Evolutionary conservation across 2,329 filamentous ascomycete species (phyloP).

Genomic region (Cladorrhinum sp.): DNA sequence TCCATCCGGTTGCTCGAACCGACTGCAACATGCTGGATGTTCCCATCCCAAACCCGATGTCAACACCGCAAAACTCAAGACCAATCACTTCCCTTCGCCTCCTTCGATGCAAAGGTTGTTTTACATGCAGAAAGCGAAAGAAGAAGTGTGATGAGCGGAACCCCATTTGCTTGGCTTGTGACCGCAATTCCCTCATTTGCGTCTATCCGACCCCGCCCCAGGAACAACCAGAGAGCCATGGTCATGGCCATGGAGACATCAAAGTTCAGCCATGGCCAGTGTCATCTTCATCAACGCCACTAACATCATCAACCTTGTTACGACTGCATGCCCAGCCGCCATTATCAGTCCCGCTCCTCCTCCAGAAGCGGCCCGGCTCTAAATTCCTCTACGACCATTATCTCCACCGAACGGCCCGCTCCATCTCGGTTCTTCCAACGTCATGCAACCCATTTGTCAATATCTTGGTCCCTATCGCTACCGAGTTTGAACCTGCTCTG

Average conservation of each 20-base stretch:
- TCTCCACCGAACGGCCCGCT: background rate
- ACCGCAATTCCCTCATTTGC: constrained; percentile 1
- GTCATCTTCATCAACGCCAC: background rate
- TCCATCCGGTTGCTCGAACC: too few relatives aligned
- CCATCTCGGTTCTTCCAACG: background rate
- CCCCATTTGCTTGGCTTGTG: background rate
- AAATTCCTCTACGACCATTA: background rate
- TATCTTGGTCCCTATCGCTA: background rate
- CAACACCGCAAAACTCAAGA: background rate
- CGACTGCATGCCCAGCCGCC: background rate
- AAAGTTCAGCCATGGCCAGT: background rate
- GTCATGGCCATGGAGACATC: too few relatives aligned
- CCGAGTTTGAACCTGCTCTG: background rate
- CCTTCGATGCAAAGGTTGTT: background rate
- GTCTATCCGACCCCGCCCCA: background rate
- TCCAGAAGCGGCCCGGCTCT: background rate
- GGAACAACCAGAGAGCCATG: too few relatives aligned
- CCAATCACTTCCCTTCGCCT: background rate
- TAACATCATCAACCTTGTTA: background rate
- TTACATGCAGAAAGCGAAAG: background rate
- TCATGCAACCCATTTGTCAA: background rate
- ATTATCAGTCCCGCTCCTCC: background rate
- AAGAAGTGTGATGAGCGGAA: constrained; percentile 1
- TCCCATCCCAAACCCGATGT: background rate
- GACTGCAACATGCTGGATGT: background rate